Percentiles rank a stretch among this genome's conserved stretches.
Conservation (phyloP, 2,329 filamentous ascomycete genomes). For the Fusarium pseudocircinatum region DNA sequence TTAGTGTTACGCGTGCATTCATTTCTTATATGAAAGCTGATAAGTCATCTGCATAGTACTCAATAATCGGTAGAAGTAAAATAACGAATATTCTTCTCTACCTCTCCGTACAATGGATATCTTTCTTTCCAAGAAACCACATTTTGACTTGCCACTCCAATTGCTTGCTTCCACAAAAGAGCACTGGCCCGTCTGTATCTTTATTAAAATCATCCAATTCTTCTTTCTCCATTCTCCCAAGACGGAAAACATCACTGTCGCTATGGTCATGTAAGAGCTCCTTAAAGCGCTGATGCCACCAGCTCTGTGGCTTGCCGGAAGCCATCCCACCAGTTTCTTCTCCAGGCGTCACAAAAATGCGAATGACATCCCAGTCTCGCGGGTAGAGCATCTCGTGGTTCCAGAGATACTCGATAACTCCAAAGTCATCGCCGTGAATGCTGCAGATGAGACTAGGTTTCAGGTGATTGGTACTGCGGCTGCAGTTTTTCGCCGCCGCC, state of each 20-base stretch:
- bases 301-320: neutral
- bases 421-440: neutral
- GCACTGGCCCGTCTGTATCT: neutral
- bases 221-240: neutral
- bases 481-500: neutral
- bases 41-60: neutral
- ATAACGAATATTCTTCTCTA: neutral
- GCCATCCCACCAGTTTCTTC: neutral
- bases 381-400: neutral
- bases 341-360: neutral
- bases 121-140: neutral
- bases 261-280: neutral
- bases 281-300: neutral
- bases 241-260: neutral
- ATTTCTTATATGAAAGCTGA: neutral
- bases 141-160: conserved; percentile 16
- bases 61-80: neutral
- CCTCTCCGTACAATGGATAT: neutral
- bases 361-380: neutral
- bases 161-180: conserved; percentile 10
- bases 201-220: neutral
- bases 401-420: neutral
- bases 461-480: fast-evolving
- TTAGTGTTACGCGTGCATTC: fast-evolving
- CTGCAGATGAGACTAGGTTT: conserved; percentile 1